These are phyloP conservation scores for Fonsecaea pugnacius DNA, from an alignment of 2,329 filamentous ascomycete genomes.

Conservation along the genomic window DNA sequence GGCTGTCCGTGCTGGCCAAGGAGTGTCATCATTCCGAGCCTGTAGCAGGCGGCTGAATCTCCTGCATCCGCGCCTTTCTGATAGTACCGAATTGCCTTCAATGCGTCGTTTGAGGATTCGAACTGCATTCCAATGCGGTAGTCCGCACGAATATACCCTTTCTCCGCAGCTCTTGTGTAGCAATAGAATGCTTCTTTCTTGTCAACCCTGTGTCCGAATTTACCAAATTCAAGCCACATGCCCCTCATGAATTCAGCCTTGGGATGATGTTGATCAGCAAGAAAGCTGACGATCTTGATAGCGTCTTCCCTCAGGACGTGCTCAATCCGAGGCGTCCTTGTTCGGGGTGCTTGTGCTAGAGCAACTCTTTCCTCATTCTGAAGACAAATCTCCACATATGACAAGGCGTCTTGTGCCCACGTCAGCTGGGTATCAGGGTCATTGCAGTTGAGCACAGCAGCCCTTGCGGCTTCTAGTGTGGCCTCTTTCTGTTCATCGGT, in stretches of 20 bases:
- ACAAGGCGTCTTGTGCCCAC: slow-evolving; percentile 91
- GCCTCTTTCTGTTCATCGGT: slow-evolving; percentile 94
- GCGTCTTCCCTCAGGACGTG: slow-evolving; percentile 87
- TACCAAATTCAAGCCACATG: slow-evolving; percentile 98
- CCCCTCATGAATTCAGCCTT: slow-evolving; percentile 92
- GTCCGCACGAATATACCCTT: slow-evolving; percentile 84
- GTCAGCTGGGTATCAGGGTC: slow-evolving; percentile 95
- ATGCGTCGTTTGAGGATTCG: slow-evolving; percentile 89
- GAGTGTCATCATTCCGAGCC: slow-evolving; percentile 96
- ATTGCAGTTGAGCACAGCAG: slow-evolving; percentile 85
- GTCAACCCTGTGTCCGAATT: slow-evolving; percentile 86
- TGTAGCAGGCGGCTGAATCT: slow-evolving; percentile 86
- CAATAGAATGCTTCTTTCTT: slow-evolving; percentile 91
- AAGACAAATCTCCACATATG: slow-evolving; percentile 82
- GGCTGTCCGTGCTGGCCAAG: slow-evolving; percentile 89
- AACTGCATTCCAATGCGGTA: slow-evolving; percentile 99
- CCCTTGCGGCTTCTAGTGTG: slow-evolving; percentile 80
- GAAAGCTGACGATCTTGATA: slow-evolving; percentile 85
- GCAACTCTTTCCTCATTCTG: slow-evolving; percentile 74
- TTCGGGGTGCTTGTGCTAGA: slow-evolving; percentile 62
- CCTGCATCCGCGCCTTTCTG: slow-evolving; percentile 75
- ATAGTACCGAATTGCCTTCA: slow-evolving; percentile 91
- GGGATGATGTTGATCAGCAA: slow-evolving; percentile 89
- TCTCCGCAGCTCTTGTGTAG: slow-evolving; percentile 77
- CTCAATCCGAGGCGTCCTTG: slow-evolving; percentile 82